Conservation (phyloP, 768 basidiomycete species). For the Pulveroboletus sp. region DNA sequence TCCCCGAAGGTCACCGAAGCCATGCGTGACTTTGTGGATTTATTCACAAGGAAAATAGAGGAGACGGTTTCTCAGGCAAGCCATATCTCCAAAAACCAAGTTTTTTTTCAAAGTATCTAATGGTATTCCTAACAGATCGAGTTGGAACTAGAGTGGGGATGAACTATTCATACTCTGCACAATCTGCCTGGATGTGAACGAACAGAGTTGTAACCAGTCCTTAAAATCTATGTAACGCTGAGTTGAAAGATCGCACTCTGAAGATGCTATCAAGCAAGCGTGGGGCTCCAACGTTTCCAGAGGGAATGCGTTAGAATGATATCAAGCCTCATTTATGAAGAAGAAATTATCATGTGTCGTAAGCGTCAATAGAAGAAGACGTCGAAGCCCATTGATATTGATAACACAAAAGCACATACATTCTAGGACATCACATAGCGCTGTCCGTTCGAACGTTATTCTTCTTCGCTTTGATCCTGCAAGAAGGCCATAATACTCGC, state of each 20-base stretch:
- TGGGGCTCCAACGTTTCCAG: background rate
- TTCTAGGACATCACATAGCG: background rate
- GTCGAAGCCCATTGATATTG: background rate
- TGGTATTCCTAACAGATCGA: background rate
- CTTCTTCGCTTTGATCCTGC: constrained; percentile 64
- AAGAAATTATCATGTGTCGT: background rate
- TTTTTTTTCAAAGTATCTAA: background rate
- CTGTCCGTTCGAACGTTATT: constrained; percentile 7
- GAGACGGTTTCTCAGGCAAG: constrained; percentile 8
- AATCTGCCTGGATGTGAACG: background rate
- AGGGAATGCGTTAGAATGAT: background rate
- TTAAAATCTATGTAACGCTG: background rate
- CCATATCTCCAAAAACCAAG: too few species aligned
- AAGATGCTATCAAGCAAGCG: background rate
- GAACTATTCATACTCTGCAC: too few species aligned
- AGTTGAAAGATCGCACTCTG: background rate
- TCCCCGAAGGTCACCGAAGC: constrained; percentile 1
- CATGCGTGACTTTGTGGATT: constrained; percentile 10
- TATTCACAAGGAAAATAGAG: constrained; percentile 13
- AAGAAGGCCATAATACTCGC: constrained; percentile 70
- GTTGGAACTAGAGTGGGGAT: background rate
- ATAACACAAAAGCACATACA: background rate
- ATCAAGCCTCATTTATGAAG: background rate
- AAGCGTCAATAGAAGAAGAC: background rate
- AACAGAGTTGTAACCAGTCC: background rate